These are phyloP conservation scores for Mycosphaerelloides madeirae DNA, from an alignment of 2,329 filamentous ascomycete species.

Conservation along the genomic window DNA sequence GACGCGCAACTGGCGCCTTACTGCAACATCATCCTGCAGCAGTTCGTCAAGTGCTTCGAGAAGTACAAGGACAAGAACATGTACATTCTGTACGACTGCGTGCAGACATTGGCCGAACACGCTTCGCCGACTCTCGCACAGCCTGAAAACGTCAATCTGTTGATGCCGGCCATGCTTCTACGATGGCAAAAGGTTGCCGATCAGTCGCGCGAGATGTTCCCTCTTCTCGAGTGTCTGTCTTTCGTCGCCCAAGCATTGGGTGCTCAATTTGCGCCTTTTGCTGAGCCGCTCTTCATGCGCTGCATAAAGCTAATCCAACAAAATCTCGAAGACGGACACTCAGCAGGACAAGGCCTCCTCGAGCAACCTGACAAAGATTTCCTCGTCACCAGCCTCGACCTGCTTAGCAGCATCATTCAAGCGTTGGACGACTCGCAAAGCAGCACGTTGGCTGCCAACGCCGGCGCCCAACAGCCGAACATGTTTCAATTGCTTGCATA, in stretches of 20 bases:
- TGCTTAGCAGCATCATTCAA: conserved; percentile 89
- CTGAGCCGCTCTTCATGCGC: conserved; percentile 75
- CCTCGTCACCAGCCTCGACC: conserved; percentile 86
- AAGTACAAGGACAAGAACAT: conserved; percentile 99
- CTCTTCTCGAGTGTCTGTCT: conserved; percentile 90
- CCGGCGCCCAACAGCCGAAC: conserved; percentile 56
- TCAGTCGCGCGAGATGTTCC: conserved; percentile 88
- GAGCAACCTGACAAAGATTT: conserved; percentile 95
- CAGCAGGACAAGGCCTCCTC: conserved; percentile 62
- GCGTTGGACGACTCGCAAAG: conserved; percentile 72
- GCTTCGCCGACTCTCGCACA: conserved; percentile 77
- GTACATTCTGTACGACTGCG: conserved; percentile 97
- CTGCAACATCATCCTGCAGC: conserved; percentile 80
- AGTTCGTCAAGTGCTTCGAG: conserved; percentile 86
- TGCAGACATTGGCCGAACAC: conserved; percentile 91
- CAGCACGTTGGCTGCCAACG: conserved; percentile 67
- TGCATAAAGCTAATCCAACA: conserved; percentile 88
- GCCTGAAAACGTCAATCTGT: conserved; percentile 71
- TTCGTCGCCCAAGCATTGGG: conserved; percentile 87
- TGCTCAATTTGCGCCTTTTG: conserved; percentile 76
- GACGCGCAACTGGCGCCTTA: conserved; percentile 77
- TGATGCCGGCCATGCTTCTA: conserved; percentile 89
- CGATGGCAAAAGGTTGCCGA: conserved; percentile 84
- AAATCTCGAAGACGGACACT: conserved; percentile 77
- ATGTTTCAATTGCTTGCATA: conserved; percentile 88